These are phyloP conservation scores for Euphrasia confusa DNA, from an alignment of 257 asterid genomes.

Conservation along the genomic window DNA sequence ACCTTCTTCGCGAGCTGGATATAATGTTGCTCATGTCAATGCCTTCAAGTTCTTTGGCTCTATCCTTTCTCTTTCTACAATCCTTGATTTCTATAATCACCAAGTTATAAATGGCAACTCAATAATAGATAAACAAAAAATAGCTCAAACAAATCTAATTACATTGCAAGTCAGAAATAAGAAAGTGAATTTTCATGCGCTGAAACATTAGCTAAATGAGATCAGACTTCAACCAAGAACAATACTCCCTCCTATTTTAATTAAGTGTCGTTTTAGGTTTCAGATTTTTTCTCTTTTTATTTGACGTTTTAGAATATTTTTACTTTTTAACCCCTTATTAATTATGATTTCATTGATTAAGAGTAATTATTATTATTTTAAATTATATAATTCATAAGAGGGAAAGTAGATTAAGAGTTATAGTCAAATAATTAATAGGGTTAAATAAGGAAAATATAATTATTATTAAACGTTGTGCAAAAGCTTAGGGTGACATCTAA, in stretches of 20 bases:
- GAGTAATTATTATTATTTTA: too few species aligned
- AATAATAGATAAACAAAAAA: not conserved
- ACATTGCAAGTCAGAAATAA: slow-evolving; percentile 7
- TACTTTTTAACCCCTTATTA: too few species aligned
- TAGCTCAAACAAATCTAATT: not conserved
- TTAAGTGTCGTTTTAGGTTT: too few species aligned
- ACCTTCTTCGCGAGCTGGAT: slow-evolving; percentile 87
- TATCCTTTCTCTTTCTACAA: slow-evolving; percentile 79
- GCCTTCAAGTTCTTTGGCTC: slow-evolving; percentile 93
- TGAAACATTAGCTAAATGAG: slow-evolving; percentile 4
- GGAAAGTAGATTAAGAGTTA: too few species aligned
- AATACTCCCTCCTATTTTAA: not conserved
- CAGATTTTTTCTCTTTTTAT: too few species aligned
- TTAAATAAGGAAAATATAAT: too few species aligned
- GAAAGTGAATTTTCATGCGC: not conserved
- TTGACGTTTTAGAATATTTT: too few species aligned
- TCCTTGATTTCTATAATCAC: slow-evolving; percentile 67
- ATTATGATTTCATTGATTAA: too few species aligned
- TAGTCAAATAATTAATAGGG: too few species aligned
- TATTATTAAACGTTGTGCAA: too few species aligned
- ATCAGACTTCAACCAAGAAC: slow-evolving; percentile 4
- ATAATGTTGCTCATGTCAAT: slow-evolving; percentile 89
- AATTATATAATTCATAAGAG: too few species aligned
- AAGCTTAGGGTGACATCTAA: too few species aligned
- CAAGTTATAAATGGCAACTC: slow-evolving; percentile 22